A percentile compares a stretch with the other conserved stretches of the same genome.
These are phyloP conservation scores for Neoscytalidium dimidiatum DNA, from an alignment of 2,329 filamentous ascomycete genomes.

Conservation along the genomic window DNA sequence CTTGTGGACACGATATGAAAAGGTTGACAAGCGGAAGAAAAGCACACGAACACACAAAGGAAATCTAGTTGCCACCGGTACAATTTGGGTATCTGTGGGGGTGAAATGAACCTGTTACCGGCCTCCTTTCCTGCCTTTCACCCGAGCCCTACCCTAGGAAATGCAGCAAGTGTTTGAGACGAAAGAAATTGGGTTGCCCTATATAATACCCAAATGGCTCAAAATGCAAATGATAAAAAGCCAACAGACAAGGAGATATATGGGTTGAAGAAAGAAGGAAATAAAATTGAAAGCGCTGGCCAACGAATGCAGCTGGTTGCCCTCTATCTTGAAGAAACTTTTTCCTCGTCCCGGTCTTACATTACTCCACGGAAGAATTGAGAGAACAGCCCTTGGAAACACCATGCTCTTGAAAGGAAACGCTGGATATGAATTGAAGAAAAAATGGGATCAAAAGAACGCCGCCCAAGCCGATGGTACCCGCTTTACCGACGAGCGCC, in stretches of 20 bases:
- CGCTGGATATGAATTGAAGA: neutral
- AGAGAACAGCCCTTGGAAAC: neutral
- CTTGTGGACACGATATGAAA: neutral
- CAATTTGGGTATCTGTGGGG: slow-evolving; percentile 15
- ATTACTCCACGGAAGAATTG: slow-evolving; percentile 8
- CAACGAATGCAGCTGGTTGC: slow-evolving; percentile 8
- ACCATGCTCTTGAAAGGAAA: slow-evolving; percentile 7
- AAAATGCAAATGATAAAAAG: neutral
- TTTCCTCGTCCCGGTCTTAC: slow-evolving; percentile 8
- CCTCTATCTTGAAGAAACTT: slow-evolving; percentile 16
- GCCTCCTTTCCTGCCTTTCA: slow-evolving; percentile 2
- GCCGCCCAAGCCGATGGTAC: neutral
- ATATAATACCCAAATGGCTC: neutral
- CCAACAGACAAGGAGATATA: neutral
- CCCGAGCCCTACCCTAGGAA: slow-evolving; percentile 6
- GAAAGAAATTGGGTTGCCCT: neutral
- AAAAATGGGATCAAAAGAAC: neutral
- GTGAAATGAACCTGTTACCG: neutral
- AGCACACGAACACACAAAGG: neutral
- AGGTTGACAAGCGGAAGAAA: neutral
- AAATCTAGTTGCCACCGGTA: slow-evolving; percentile 9
- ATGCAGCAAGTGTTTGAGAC: neutral
- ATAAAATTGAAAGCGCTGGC: slow-evolving; percentile 2
- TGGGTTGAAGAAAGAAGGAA: slow-evolving; percentile 1
- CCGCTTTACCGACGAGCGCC: neutral